Conservation (phyloP, 768 basidiomycete species). For the Cytidiella melzeri region DNA sequence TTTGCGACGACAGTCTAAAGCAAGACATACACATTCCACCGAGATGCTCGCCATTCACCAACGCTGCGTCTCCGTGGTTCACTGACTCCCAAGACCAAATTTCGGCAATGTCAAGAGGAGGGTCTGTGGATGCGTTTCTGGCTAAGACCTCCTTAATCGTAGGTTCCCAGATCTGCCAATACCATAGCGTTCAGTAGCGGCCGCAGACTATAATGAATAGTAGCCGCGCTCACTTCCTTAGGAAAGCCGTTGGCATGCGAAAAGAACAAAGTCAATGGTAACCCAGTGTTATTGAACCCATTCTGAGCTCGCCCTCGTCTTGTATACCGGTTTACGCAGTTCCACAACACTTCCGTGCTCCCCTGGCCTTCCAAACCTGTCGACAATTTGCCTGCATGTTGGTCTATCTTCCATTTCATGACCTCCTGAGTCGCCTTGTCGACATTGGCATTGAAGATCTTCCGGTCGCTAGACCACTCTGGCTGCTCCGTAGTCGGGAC, state of each 20-base stretch:
- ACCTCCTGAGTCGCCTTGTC: constrained; percentile 23
- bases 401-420: constrained; percentile 26
- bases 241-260: constrained; percentile 85
- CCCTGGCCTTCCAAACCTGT: constrained; percentile 7
- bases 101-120: constrained; percentile 45
- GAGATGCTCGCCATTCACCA: constrained; percentile 55
- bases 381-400: constrained; percentile 20
- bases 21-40: constrained; percentile 56
- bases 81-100: constrained; percentile 82
- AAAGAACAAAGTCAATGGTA: constrained; percentile 65
- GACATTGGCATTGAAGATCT: constrained; percentile 17
- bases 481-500: constrained; percentile 33
- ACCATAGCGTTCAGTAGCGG: not conserved
- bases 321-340: constrained; percentile 65
- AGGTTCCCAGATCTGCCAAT: constrained; percentile 72
- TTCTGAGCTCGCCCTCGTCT: constrained; percentile 26
- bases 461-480: constrained; percentile 29
- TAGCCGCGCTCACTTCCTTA: constrained; percentile 58
- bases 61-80: constrained; percentile 80
- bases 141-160: constrained; percentile 48
- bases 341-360: constrained; percentile 48
- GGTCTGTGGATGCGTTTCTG: constrained; percentile 24
- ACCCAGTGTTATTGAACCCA: constrained; percentile 11
- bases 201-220: not conserved
- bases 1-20: not conserved